Conservation (phyloP, 345 rosid species). For the Citrus inodora region DNA sequence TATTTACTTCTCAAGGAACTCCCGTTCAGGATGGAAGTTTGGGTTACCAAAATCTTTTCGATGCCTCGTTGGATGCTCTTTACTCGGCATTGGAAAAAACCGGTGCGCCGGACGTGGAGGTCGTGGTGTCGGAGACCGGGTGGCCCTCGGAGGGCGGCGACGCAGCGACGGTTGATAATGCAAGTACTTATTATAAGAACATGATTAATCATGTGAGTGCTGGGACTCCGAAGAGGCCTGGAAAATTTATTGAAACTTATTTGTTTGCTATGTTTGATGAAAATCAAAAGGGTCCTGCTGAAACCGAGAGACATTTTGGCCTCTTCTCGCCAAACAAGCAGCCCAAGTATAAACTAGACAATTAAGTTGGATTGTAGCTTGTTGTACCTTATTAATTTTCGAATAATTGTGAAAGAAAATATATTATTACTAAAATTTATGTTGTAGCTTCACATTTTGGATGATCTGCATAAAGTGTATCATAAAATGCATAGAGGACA, state of each 20-base stretch:
- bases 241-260: constrained; percentile 29
- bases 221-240: constrained; percentile 37
- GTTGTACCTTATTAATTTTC: too few relatives aligned
- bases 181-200: constrained; percentile 22
- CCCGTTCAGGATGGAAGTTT: constrained; percentile 16
- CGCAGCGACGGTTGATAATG: constrained; percentile 17
- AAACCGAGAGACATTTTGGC: neutral
- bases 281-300: constrained; percentile 5
- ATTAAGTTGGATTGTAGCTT: too few relatives aligned
- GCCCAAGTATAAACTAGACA: constrained; percentile 13
- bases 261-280: constrained; percentile 43
- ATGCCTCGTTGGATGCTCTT: constrained; percentile 30
- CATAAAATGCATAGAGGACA: too few relatives aligned
- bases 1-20: constrained; percentile 17
- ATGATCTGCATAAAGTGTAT: too few relatives aligned
- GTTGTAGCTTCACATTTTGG: too few relatives aligned
- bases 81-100: constrained; percentile 27
- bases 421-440: too few relatives aligned
- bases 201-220: constrained; percentile 23
- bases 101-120: constrained; percentile 7
- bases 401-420: too few relatives aligned
- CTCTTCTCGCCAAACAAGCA: neutral
- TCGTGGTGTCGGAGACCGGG: constrained; percentile 31
- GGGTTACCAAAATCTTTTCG: constrained; percentile 23
- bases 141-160: constrained; percentile 30